Evolutionary conservation across 805 yeast genomes (phyloP).

Genomic region (Candida pseudofarinosa): DNA sequence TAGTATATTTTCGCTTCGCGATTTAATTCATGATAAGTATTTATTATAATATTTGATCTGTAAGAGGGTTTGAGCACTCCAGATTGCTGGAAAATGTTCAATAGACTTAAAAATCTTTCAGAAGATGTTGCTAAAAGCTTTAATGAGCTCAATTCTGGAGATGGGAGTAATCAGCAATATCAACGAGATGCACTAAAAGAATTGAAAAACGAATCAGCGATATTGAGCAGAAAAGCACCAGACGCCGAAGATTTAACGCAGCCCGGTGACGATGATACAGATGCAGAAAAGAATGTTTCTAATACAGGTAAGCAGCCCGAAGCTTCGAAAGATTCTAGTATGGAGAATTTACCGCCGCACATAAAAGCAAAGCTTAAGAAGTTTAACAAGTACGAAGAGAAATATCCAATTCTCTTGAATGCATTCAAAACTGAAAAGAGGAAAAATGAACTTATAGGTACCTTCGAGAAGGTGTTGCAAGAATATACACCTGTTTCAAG

Average conservation of each 20-base stretch:
- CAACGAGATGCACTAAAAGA: slow-evolving; percentile 20
- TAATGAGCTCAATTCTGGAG: slow-evolving; percentile 27
- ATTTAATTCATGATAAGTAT: too few species aligned
- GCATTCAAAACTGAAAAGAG: slow-evolving; percentile 83
- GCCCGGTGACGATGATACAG: slow-evolving; percentile 40
- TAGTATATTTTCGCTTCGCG: not conserved
- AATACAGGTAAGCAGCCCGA: slow-evolving; percentile 5
- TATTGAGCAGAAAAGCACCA: slow-evolving; percentile 45
- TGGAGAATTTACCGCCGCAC: slow-evolving; percentile 51
- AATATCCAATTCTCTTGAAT: slow-evolving; percentile 77
- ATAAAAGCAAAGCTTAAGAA: slow-evolving; percentile 63
- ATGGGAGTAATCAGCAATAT: slow-evolving; percentile 4
- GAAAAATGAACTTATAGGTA: slow-evolving; percentile 52
- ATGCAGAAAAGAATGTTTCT: not conserved
- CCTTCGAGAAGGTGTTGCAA: slow-evolving; percentile 64
- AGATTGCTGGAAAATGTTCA: too few species aligned
- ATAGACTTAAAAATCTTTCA: slow-evolving; percentile 37
- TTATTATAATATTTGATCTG: too few species aligned
- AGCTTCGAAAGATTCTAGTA: slow-evolving; percentile 9
- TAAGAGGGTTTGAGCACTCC: too few species aligned
- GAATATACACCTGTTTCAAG: slow-evolving; percentile 81
- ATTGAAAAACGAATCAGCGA: slow-evolving; percentile 28
- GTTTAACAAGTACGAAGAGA: slow-evolving; percentile 82
- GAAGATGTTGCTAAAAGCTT: slow-evolving; percentile 44
- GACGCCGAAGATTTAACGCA: slow-evolving; percentile 41